Percentiles rank a stretch among this genome's conserved stretches.
Conservation (phyloP, 2,329 filamentous ascomycete species). For the Aciculosporium take region DNA sequence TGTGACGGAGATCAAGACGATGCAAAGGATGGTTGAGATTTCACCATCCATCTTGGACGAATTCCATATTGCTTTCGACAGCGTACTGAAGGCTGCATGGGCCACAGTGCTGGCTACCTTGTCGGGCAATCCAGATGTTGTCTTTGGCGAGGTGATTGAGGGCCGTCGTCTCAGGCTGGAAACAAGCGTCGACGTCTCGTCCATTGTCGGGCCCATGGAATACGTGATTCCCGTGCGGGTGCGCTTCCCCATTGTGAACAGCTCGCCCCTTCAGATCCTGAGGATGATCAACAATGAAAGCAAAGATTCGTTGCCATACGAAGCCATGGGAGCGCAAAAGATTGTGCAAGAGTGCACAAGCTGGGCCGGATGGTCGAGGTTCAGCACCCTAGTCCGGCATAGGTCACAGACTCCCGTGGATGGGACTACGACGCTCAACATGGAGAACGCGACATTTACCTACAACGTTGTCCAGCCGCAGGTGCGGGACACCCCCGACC, state of each 20-base stretch:
- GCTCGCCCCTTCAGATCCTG: conserved; percentile 35
- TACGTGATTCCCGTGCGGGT: conserved; percentile 37
- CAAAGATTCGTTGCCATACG: conserved; percentile 30
- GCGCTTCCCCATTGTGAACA: conserved; percentile 26
- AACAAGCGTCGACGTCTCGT: conserved; percentile 40
- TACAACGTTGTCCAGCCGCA: conserved; percentile 27
- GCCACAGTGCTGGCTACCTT: conserved; percentile 38
- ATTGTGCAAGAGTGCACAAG: conserved; percentile 38
- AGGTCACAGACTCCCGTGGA: conserved; percentile 17
- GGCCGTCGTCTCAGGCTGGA: conserved; percentile 29
- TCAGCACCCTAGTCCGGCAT: conserved; percentile 41
- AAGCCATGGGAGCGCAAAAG: conserved; percentile 36
- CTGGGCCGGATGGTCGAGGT: conserved; percentile 39
- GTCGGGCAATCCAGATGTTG: conserved; percentile 33
- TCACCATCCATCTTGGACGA: conserved; percentile 22
- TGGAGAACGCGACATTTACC: conserved; percentile 31
- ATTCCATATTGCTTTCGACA: conserved; percentile 33
- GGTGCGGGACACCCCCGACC: conserved; percentile 28
- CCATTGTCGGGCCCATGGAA: conserved; percentile 31
- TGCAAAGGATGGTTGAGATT: conserved; percentile 26
- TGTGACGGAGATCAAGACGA: conserved; percentile 23
- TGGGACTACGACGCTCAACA: conserved; percentile 27
- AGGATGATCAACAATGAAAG: conserved; percentile 35
- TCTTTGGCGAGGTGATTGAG: conserved; percentile 41
- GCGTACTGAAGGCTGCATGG: conserved; percentile 44